These are phyloP conservation scores for Beta lomatogona DNA, from an alignment of 179 eudicot genomes.

Conservation along the genomic window DNA sequence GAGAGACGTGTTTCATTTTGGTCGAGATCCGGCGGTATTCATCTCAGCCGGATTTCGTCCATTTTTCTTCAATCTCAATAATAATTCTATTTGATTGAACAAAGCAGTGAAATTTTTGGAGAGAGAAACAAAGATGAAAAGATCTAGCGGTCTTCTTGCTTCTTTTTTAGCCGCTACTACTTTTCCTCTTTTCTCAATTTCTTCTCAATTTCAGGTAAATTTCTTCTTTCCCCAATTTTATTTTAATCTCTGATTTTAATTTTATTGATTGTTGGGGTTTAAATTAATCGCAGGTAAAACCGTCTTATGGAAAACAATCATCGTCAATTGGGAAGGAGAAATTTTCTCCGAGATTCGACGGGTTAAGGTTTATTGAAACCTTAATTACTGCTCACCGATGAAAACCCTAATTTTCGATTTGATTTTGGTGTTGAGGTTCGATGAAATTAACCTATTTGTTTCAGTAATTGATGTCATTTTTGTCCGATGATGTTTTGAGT, in stretches of 20 bases:
- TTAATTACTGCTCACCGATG: slow-evolving; percentile 55
- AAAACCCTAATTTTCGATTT: slow-evolving; percentile 8
- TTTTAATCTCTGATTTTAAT: not conserved
- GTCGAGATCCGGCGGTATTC: slow-evolving; percentile 8
- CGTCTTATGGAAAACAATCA: not conserved
- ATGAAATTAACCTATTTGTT: not conserved
- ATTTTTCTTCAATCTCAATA: not conserved
- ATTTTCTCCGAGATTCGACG: slow-evolving; percentile 52
- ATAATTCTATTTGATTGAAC: not conserved
- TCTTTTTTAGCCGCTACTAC: slow-evolving; percentile 5
- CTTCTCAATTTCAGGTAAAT: slow-evolving; percentile 10
- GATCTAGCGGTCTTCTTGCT: slow-evolving; percentile 14
- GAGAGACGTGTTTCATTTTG: not conserved
- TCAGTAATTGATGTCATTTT: slow-evolving; percentile 1
- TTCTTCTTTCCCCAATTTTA: not conserved
- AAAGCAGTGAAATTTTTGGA: too few relatives aligned
- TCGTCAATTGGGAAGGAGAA: slow-evolving; percentile 26
- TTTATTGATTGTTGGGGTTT: not conserved
- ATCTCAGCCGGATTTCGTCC: slow-evolving; percentile 15
- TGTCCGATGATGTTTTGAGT: not conserved
- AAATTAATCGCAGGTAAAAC: not conserved
- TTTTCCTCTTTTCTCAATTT: not conserved
- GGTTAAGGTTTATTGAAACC: slow-evolving; percentile 54
- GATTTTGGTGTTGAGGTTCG: not conserved
- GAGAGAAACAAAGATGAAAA: not conserved